phyloP scores from a whole-genome alignment of 306 rosid species.

The Phaseolus lunatus region DNA sequence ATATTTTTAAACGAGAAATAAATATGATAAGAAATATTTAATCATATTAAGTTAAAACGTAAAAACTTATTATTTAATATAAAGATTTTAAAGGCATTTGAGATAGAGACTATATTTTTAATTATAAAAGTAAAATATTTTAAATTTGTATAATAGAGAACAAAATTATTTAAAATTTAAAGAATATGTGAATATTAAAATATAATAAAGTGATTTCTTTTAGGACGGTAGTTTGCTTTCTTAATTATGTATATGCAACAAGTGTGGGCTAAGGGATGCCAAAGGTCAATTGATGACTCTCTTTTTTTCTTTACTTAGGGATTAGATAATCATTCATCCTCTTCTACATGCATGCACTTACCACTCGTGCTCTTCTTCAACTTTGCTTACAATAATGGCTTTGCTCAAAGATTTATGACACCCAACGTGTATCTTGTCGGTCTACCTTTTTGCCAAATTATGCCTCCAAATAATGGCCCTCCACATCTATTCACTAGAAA shows the following conservation, averaged over 20 bases:
- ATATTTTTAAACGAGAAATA: no score
- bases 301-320: background rate
- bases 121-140: no score
- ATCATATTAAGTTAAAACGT: no score
- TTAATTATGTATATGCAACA: background rate
- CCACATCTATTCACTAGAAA: conserved; percentile 35
- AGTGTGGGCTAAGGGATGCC: conserved; percentile 4
- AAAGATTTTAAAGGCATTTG: no score
- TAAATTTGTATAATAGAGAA: no score
- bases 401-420: conserved; percentile 42
- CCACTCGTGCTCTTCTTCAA: conserved; percentile 47
- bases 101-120: no score
- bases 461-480: conserved; percentile 45
- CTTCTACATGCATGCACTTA: conserved; percentile 45
- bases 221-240: background rate
- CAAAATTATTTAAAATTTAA: no score
- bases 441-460: conserved; percentile 39
- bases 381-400: conserved; percentile 40
- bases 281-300: background rate
- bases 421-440: conserved; percentile 56
- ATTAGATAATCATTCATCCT: conserved; percentile 2
- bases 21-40: no score
- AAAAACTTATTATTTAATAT: no score
- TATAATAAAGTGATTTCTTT: background rate
- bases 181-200: background rate